Evolutionary conservation across 2,329 filamentous ascomycete species (phyloP).

Genomic region (Zymoseptoria brevis): DNA sequence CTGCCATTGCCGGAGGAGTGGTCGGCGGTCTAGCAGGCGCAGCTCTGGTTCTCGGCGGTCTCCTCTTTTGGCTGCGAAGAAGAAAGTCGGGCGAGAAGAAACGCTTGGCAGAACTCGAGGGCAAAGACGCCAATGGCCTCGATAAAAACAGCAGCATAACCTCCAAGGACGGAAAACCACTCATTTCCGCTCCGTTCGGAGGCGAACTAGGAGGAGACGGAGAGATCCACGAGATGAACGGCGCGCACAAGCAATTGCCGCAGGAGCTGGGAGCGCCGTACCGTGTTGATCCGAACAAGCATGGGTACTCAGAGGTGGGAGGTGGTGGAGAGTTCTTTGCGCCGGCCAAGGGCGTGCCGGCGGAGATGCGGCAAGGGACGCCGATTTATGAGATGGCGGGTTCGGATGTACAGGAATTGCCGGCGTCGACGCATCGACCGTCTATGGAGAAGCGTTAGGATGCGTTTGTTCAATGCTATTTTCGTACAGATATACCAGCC

Average conservation of each 20-base stretch:
- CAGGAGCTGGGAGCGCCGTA: conserved; percentile 27
- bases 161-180: conserved; percentile 12
- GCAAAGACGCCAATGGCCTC: conserved; percentile 17
- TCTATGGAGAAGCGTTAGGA: conserved; percentile 1
- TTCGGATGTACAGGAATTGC: conserved; percentile 21
- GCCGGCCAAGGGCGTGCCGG: conserved; percentile 8
- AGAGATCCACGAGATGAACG: conserved; percentile 29
- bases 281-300: conserved; percentile 26
- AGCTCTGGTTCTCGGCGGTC: conserved; percentile 20
- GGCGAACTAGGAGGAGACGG: conserved; percentile 27
- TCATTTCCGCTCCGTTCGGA: conserved; percentile 25
- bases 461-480: background rate
- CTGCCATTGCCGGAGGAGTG: conserved; percentile 30
- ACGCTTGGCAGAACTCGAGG: conserved; percentile 25
- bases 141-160: conserved; percentile 7
- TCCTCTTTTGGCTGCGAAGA: conserved; percentile 25
- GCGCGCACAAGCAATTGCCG: conserved; percentile 19
- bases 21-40: conserved; percentile 25
- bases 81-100: conserved; percentile 19
- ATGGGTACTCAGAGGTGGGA: conserved; percentile 29
- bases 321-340: conserved; percentile 17
- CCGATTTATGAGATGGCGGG: conserved; percentile 28
- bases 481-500: background rate
- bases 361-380: conserved; percentile 23
- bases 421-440: conserved; percentile 6